Conservation (phyloP, 768 basidiomycete species). For the Lepiota brunneoincarnata region DNA sequence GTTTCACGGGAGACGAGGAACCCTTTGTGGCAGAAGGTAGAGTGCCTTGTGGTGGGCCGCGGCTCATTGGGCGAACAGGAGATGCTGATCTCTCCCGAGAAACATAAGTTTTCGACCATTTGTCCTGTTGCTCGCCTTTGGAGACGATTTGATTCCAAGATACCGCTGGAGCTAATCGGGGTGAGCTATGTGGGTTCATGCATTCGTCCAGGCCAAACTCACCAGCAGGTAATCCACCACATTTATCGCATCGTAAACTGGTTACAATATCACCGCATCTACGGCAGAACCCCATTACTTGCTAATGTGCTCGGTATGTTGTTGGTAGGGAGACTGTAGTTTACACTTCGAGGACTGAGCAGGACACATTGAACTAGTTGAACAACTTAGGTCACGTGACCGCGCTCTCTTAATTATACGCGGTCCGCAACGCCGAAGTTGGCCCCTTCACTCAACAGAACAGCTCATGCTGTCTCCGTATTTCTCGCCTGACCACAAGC, state of each 20-base stretch:
- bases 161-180: constrained; percentile 58
- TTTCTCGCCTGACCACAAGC: not conserved
- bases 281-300: constrained; percentile 79
- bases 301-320: no score
- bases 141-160: constrained; percentile 54
- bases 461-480: constrained; percentile 3
- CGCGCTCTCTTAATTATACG: constrained; percentile 5
- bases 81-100: constrained; percentile 44
- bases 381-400: constrained; percentile 9
- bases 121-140: constrained; percentile 50
- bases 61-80: constrained; percentile 33
- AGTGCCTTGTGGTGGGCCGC: constrained; percentile 16
- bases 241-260: constrained; percentile 63
- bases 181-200: not conserved
- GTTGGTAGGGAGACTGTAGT: not conserved
- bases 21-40: constrained; percentile 12
- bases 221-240: constrained; percentile 81
- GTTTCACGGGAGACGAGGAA: constrained; percentile 33
- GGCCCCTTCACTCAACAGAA: not conserved
- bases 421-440: not conserved
- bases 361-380: constrained; percentile 8
- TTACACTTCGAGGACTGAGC: not conserved
- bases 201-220: constrained; percentile 27
- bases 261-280: constrained; percentile 82
- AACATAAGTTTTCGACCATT: constrained; percentile 81